Percentiles rank a stretch among this genome's conserved stretches.
phyloP scores from a whole-genome alignment of 306 rosid genomes.

The Lathyrus oleraceus region DNA sequence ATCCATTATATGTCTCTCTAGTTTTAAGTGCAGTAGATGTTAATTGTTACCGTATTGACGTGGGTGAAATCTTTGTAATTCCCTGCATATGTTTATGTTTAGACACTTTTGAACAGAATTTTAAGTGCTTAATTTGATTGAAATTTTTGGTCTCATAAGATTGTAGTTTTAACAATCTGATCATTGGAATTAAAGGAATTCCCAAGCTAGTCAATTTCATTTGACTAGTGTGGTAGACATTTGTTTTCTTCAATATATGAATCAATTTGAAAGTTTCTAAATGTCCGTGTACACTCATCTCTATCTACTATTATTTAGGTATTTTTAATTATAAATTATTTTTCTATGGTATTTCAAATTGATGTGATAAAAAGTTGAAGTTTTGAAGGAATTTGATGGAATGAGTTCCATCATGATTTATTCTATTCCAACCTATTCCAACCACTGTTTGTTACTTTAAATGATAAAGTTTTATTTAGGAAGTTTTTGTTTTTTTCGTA shows the following conservation, averaged over 20 bases:
- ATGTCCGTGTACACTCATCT: no score
- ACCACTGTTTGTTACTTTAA: no score
- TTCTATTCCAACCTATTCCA: no score
- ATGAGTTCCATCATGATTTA: no score
- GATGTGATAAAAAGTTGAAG: no score
- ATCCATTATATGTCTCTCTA: conserved; percentile 9
- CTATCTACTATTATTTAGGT: no score
- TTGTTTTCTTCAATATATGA: background rate
- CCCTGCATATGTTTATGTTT: conserved; percentile 18
- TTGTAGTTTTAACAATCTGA: background rate
- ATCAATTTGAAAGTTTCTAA: background rate
- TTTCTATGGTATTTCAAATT: no score
- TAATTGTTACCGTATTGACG: background rate
- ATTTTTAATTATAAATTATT: no score
- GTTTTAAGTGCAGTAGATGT: background rate
- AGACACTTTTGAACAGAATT: background rate
- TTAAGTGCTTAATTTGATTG: background rate
- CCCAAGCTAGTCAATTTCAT: background rate
- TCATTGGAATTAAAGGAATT: background rate
- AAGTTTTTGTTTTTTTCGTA: no score
- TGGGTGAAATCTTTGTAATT: background rate
- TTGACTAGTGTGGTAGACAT: background rate
- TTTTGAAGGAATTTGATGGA: no score
- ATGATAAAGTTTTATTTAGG: no score
- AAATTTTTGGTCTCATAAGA: background rate